Conservation (phyloP, 2,329 filamentous ascomycete genomes). For the Epichloe gansuensis region DNA sequence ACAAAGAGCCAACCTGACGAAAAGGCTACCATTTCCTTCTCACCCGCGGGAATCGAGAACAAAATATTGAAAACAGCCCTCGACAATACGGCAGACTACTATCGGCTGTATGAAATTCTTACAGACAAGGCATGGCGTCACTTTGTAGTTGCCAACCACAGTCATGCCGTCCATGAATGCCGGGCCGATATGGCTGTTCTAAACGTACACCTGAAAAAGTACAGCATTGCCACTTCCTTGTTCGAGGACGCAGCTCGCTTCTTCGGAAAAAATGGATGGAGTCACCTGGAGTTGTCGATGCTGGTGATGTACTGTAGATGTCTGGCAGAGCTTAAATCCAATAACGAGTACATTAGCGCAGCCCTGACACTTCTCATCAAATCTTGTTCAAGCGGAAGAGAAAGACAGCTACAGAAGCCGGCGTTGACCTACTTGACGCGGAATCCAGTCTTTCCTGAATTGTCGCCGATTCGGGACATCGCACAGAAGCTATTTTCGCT, state of each 20-base stretch:
- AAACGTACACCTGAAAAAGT: conserved; percentile 66
- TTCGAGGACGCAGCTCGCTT: conserved; percentile 69
- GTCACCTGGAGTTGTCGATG: conserved; percentile 66
- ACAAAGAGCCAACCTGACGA: conserved; percentile 3
- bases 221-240: conserved; percentile 57
- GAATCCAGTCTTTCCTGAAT: conserved; percentile 13
- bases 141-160: conserved; percentile 66
- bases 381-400: conserved; percentile 41
- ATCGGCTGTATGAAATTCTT: conserved; percentile 57
- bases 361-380: conserved; percentile 63
- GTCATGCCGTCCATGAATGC: conserved; percentile 62
- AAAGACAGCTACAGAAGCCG: conserved; percentile 28
- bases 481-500: conserved; percentile 34
- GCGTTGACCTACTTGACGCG: conserved; percentile 8
- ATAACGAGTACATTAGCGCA: conserved; percentile 67
- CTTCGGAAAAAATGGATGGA: conserved; percentile 70
- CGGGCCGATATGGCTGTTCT: conserved; percentile 78
- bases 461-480: conserved; percentile 31
- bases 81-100: conserved; percentile 50
- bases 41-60: conserved; percentile 25
- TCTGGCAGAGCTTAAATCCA: conserved; percentile 60
- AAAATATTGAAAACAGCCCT: conserved; percentile 48
- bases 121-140: conserved; percentile 76
- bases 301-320: conserved; percentile 77
- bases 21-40: conserved; percentile 6